Conservation (phyloP, 2,329 filamentous ascomycete species). For the Nemania sp. region DNA sequence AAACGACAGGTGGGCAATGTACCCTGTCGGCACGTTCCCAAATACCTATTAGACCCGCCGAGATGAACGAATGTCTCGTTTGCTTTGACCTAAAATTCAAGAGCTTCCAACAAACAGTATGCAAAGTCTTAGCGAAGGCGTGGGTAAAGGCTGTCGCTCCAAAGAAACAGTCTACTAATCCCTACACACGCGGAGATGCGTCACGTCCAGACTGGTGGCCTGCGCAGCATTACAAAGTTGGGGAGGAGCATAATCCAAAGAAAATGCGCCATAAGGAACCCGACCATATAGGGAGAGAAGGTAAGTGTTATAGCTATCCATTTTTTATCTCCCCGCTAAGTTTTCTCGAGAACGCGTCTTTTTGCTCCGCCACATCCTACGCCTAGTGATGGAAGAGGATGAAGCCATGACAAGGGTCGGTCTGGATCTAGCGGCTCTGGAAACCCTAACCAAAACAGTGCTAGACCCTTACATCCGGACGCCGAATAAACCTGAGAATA, state of each 20-base stretch:
- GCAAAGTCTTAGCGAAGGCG: conserved; percentile 78
- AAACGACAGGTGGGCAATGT: conserved; percentile 54
- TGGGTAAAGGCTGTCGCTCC: conserved; percentile 82
- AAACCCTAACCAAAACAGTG: conserved; percentile 69
- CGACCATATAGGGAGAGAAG: conserved; percentile 76
- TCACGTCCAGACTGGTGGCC: conserved; percentile 78
- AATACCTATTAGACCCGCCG: conserved; percentile 62
- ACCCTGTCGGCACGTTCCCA: conserved; percentile 39
- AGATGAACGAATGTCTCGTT: conserved; percentile 65
- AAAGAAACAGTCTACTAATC: conserved; percentile 80
- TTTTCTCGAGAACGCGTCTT: conserved; percentile 65
- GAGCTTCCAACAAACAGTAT: conserved; percentile 76
- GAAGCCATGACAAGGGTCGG: conserved; percentile 64
- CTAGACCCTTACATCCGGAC: conserved; percentile 68
- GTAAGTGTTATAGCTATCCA: conserved; percentile 55
- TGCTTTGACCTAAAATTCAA: conserved; percentile 73
- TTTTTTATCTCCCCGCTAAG: too few species aligned
- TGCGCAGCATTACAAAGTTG: conserved; percentile 57
- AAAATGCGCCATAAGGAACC: conserved; percentile 77
- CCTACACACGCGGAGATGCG: conserved; percentile 74
- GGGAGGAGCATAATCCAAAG: conserved; percentile 60
- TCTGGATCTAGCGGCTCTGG: conserved; percentile 67
- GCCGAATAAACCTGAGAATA: conserved; percentile 67
- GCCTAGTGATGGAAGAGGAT: conserved; percentile 63
- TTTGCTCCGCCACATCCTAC: conserved; percentile 70